phyloP scores from a whole-genome alignment of 2,329 filamentous ascomycete genomes.

The Penicillium corylophilum region DNA sequence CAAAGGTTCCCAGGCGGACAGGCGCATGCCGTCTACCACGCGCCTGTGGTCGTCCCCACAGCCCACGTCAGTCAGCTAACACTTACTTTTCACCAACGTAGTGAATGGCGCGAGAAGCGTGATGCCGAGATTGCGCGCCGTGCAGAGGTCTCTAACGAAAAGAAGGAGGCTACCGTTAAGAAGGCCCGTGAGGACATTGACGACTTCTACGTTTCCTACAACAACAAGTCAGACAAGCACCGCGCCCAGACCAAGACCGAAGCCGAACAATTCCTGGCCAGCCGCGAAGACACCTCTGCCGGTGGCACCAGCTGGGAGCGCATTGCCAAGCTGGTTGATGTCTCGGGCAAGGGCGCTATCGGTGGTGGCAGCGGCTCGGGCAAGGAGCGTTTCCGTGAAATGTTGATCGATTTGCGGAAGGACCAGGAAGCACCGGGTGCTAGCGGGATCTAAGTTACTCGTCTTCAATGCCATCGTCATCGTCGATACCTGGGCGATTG shows the following conservation, averaged over 20 bases:
- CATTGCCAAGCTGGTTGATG: constrained; percentile 94
- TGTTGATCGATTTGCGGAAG: constrained; percentile 83
- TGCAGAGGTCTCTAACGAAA: constrained; percentile 75
- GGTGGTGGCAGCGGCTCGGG: constrained; percentile 86
- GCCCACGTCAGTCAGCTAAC: constrained; percentile 8
- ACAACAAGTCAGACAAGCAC: constrained; percentile 93
- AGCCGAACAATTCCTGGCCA: constrained; percentile 86
- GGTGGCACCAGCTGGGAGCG: constrained; percentile 98
- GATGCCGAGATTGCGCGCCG: constrained; percentile 80
- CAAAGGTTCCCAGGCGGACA: background rate
- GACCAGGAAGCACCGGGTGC: constrained; percentile 79
- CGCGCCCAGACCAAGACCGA: constrained; percentile 86
- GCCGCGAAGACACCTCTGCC: constrained; percentile 85
- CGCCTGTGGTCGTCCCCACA: background rate
- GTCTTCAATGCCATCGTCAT: constrained; percentile 2
- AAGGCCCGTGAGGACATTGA: constrained; percentile 94
- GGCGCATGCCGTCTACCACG: constrained; percentile 10
- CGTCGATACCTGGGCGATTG: constrained; percentile 3
- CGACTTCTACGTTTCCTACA: constrained; percentile 99
- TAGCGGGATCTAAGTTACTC: constrained; percentile 43
- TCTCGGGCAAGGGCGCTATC: constrained; percentile 87
- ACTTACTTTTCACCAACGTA: constrained; percentile 22
- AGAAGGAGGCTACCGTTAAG: constrained; percentile 81
- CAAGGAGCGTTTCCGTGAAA: constrained; percentile 93
- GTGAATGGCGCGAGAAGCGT: constrained; percentile 86